Evolutionary conservation across 148 eudicot species (phyloP).

Genomic region (Amaranthus palmeri): DNA sequence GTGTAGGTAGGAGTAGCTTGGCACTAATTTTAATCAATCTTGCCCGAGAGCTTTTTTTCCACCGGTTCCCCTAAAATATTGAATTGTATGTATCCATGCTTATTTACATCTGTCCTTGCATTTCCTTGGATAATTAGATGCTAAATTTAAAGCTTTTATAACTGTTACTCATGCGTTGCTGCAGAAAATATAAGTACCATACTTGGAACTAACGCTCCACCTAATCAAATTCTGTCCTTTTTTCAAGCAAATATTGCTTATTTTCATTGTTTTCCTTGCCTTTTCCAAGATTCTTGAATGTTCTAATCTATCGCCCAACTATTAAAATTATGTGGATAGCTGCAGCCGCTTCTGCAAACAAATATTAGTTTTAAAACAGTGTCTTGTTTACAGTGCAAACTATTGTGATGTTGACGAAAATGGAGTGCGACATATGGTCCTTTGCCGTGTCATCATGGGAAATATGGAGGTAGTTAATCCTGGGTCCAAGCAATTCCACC

Average conservation of each 20-base stretch:
- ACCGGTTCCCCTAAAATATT: background rate
- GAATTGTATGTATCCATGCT: background rate
- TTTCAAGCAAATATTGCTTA: background rate
- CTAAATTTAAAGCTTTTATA: too few species aligned
- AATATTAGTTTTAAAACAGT: constrained; percentile 13
- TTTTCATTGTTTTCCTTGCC: background rate
- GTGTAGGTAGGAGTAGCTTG: too few species aligned
- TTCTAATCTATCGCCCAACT: background rate
- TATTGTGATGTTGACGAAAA: constrained; percentile 85
- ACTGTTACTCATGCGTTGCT: too few species aligned
- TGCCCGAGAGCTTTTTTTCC: background rate
- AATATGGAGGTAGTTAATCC: constrained; percentile 73
- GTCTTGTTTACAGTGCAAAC: constrained; percentile 53
- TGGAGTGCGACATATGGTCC: constrained; percentile 61
- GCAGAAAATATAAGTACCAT: too few species aligned
- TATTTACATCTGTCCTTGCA: too few species aligned
- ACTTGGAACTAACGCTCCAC: too few species aligned
- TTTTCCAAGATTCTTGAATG: background rate
- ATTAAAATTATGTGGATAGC: background rate
- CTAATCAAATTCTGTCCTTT: too few species aligned
- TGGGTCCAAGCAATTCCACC: constrained; percentile 82
- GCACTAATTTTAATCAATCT: too few species aligned
- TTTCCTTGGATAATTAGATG: too few species aligned
- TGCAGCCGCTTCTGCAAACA: constrained; percentile 10
- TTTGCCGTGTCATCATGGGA: constrained; percentile 93